These are phyloP conservation scores for Tricholoma terreum DNA, from an alignment of 768 basidiomycete species.

Conservation along the genomic window DNA sequence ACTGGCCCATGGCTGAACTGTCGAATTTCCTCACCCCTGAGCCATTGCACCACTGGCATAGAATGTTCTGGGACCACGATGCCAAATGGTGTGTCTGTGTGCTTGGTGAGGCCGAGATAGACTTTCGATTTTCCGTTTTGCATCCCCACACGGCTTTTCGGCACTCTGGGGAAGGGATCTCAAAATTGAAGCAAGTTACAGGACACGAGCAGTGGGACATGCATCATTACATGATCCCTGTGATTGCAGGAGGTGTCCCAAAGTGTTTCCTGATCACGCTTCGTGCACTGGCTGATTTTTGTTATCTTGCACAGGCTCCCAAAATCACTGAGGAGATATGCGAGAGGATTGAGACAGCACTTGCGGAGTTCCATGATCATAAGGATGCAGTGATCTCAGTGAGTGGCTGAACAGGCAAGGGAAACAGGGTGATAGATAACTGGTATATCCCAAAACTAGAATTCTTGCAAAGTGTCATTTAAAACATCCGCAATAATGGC, in stretches of 20 bases:
- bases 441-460: conserved; percentile 41
- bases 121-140: conserved; percentile 34
- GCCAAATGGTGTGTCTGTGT: conserved; percentile 35
- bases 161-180: conserved; percentile 39
- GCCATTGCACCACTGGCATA: conserved; percentile 37
- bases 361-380: neutral
- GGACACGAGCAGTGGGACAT: conserved; percentile 37
- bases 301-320: neutral
- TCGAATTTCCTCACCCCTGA: conserved; percentile 32
- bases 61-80: conserved; percentile 37
- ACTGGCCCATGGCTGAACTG: conserved; percentile 32
- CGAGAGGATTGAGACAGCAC: neutral
- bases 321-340: neutral
- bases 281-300: conserved; percentile 5
- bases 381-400: neutral
- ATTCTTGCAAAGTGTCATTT: neutral
- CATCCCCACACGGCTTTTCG: conserved; percentile 31
- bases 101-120: conserved; percentile 29
- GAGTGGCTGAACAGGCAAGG: neutral
- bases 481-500: conserved; percentile 26
- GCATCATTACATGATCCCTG: conserved; percentile 29
- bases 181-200: conserved; percentile 39
- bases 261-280: conserved; percentile 28
- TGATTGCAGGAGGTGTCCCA: conserved; percentile 32
- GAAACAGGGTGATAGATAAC: conserved; percentile 24